phyloP scores from a whole-genome alignment of 305 asterid genomes.

The Fraxinus sp. region DNA sequence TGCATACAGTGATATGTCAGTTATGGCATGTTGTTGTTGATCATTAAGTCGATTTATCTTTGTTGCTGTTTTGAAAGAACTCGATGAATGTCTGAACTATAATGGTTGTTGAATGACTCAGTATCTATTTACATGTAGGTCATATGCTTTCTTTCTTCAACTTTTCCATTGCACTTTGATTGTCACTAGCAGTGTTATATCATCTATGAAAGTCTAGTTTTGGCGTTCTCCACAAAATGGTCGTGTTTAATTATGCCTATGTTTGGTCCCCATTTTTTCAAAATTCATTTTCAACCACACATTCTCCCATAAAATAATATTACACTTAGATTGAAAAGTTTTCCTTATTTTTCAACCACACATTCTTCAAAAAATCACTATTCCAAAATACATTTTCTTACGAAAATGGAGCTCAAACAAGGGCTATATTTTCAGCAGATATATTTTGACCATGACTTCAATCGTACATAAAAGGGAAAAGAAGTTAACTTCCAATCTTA shows the following conservation, averaged over 20 bases:
- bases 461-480: neutral
- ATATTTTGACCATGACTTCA: neutral
- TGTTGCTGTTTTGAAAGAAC: conserved; percentile 8
- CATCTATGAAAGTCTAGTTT: neutral
- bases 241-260: neutral
- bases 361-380: neutral
- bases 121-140: neutral
- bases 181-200: neutral
- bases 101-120: conserved; percentile 8
- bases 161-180: conserved; percentile 1
- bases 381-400: neutral
- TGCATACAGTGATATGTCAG: neutral
- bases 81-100: neutral
- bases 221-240: conserved; percentile 8
- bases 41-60: neutral
- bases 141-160: neutral
- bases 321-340: neutral
- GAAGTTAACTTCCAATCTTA: neutral
- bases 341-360: neutral
- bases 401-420: neutral
- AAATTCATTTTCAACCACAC: neutral
- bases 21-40: neutral
- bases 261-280: neutral
- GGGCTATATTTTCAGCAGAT: conserved; percentile 1
- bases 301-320: neutral